These are phyloP conservation scores for Neocallimastix lanati DNA, from an alignment of 192 early-diverging fungal genomes.

Conservation along the genomic window DNA sequence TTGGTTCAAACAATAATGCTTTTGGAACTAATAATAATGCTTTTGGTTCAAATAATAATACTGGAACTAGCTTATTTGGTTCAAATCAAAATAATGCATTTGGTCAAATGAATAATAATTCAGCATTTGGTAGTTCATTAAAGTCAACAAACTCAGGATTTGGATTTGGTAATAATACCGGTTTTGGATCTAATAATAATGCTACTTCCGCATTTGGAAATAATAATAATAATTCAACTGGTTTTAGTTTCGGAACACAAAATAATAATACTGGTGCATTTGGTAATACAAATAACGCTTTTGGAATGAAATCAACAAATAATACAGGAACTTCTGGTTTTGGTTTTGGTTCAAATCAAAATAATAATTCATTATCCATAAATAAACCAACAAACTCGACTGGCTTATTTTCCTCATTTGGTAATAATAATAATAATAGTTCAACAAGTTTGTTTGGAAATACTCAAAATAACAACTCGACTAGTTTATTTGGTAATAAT, in stretches of 20 bases:
- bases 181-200: neutral
- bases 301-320: neutral
- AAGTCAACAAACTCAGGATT: too few species aligned
- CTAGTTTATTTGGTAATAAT: neutral
- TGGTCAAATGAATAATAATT: too few species aligned
- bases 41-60: neutral
- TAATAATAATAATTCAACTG: neutral
- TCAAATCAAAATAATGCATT: too few species aligned
- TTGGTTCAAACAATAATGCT: neutral
- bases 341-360: neutral
- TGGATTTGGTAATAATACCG: too few species aligned
- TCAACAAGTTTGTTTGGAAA: neutral
- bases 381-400: neutral
- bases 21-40: neutral
- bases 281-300: neutral
- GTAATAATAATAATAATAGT: neutral
- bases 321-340: neutral
- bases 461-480: neutral
- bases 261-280: neutral
- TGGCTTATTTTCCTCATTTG: neutral
- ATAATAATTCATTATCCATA: neutral
- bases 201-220: neutral
- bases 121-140: too few species aligned
- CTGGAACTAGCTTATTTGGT: too few species aligned
- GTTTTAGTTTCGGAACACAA: neutral